Conservation (phyloP, 1,284 basidiomycete genomes). For the Pholiota adiposa region DNA sequence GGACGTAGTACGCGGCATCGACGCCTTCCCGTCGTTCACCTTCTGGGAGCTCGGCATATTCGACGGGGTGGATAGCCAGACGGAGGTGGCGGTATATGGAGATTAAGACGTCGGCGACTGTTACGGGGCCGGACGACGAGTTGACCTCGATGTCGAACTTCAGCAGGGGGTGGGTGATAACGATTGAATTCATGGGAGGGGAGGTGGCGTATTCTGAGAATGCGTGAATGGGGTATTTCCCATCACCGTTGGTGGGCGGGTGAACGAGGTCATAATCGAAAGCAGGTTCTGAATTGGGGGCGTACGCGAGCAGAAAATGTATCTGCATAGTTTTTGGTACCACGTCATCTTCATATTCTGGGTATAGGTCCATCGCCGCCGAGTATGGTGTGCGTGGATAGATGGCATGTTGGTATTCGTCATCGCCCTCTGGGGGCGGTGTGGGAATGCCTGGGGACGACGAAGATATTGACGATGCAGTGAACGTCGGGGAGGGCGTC, state of each 20-base stretch:
- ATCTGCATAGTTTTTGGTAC: constrained; percentile 31
- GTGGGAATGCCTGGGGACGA: constrained; percentile 35
- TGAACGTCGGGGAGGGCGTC: constrained; percentile 43
- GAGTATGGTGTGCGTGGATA: constrained; percentile 41
- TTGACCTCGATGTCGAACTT: constrained; percentile 31
- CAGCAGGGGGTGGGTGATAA: constrained; percentile 29
- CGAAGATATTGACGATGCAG: constrained; percentile 45
- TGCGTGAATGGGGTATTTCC: constrained; percentile 25
- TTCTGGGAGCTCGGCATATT: constrained; percentile 29
- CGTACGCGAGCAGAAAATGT: constrained; percentile 47
- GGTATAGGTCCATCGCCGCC: constrained; percentile 26
- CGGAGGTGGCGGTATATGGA: constrained; percentile 31
- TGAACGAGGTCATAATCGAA: constrained; percentile 41
- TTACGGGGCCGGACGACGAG: constrained; percentile 30
- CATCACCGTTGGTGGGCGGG: constrained; percentile 30
- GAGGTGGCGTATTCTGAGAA: constrained; percentile 36
- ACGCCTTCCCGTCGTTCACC: constrained; percentile 22
- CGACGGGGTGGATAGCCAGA: constrained; percentile 28
- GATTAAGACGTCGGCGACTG: constrained; percentile 35
- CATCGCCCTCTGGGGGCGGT: constrained; percentile 30
- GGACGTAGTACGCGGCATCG: constrained; percentile 30
- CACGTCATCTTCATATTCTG: constrained; percentile 18
- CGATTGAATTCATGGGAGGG: constrained; percentile 31
- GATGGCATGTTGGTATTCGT: constrained; percentile 23
- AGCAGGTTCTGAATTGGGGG: constrained; percentile 38